Evolutionary conservation across 768 basidiomycete genomes (phyloP).

Genomic region (Lyophyllum decastes): DNA sequence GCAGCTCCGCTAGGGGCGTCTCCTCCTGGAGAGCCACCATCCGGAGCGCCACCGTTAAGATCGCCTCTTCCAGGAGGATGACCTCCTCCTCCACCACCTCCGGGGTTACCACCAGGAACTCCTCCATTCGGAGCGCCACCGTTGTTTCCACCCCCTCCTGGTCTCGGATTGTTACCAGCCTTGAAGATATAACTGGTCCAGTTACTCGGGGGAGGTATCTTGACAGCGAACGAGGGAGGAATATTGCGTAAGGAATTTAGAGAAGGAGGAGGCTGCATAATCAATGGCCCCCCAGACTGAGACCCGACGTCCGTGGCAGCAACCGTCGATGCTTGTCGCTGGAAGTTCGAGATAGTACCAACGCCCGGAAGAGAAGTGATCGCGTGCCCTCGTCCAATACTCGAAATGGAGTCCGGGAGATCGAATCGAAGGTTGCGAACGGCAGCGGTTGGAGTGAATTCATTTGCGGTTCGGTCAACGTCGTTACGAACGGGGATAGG

Average conservation of each 20-base stretch:
- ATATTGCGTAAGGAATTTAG: not conserved
- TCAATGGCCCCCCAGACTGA: not conserved
- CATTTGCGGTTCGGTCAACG: too few relatives aligned
- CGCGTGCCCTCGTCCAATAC: not conserved
- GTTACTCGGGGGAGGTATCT: not conserved
- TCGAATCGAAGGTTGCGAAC: not conserved
- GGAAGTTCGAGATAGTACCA: not conserved
- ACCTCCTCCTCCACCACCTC: too few relatives aligned
- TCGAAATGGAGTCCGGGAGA: not conserved
- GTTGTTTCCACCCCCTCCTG: not conserved
- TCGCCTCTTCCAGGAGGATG: too few relatives aligned
- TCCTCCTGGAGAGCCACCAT: too few relatives aligned
- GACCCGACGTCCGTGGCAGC: not conserved
- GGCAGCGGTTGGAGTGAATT: not conserved
- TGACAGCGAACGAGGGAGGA: not conserved
- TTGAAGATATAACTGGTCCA: not conserved
- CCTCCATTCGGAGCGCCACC: too few relatives aligned
- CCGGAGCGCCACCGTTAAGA: too few relatives aligned
- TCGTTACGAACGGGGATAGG: too few relatives aligned
- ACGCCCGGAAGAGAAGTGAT: constrained; percentile 9
- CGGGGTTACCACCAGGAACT: too few relatives aligned
- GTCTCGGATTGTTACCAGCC: not conserved
- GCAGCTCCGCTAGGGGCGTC: not conserved
- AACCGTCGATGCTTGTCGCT: not conserved
- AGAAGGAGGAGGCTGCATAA: not conserved